A percentile compares a stretch with the other conserved stretches of the same genome.
phyloP scores from a whole-genome alignment of 306 rosid genomes.

The Herpetospermum pedunculosum region DNA sequence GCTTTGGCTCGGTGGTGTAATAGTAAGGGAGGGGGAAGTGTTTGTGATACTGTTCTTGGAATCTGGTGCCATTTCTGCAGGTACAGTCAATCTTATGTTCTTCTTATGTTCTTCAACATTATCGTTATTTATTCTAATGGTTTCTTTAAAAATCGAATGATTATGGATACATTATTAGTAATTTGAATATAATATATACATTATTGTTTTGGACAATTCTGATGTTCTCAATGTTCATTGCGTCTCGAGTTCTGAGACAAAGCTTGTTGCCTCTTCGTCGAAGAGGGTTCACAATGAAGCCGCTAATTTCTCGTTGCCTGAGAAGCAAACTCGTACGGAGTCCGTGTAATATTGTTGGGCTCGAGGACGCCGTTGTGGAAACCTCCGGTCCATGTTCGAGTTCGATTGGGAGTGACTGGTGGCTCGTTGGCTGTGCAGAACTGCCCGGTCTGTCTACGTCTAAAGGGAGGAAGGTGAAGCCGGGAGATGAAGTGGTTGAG shows the following conservation, averaged over 20 bases:
- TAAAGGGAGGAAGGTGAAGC: conserved; percentile 60
- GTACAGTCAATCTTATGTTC: too few relatives aligned
- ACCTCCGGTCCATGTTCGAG: conserved; percentile 13
- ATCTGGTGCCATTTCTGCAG: too few relatives aligned
- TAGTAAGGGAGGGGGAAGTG: too few relatives aligned
- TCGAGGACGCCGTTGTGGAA: conserved; percentile 12
- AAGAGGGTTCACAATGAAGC: conserved; percentile 8
- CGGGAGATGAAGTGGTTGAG: conserved; percentile 63
- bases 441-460: conserved; percentile 65
- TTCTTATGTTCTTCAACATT: too few relatives aligned
- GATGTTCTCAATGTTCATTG: conserved; percentile 12
- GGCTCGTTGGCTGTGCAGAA: conserved; percentile 59
- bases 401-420: conserved; percentile 43
- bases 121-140: too few relatives aligned
- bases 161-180: too few relatives aligned
- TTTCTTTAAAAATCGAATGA: too few relatives aligned
- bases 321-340: conserved; percentile 14
- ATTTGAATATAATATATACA: too few relatives aligned
- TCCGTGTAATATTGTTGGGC: conserved; percentile 12
- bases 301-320: not conserved
- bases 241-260: conserved; percentile 15
- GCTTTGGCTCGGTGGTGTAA: too few relatives aligned
- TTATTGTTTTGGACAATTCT: conserved; percentile 15
- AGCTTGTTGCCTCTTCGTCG: conserved; percentile 1
- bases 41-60: too few relatives aligned